Evolutionary conservation across 352 stramenopile genomes (phyloP).

Genomic region (Globisporangium abappressorium): DNA sequence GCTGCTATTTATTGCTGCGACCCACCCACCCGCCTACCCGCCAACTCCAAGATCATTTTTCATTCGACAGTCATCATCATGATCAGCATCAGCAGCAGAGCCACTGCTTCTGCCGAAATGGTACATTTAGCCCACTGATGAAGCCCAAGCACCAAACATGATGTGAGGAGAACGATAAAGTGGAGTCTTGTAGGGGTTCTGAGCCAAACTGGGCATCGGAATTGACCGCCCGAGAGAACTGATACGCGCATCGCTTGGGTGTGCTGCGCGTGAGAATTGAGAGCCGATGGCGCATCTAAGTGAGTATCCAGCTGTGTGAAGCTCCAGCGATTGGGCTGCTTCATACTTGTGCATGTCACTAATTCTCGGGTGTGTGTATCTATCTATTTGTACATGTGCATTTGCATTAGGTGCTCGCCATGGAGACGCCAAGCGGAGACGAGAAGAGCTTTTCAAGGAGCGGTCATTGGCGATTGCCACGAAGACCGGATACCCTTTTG

Average conservation of each 20-base stretch:
- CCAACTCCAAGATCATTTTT: not conserved
- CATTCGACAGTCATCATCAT: not conserved
- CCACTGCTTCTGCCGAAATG: not conserved
- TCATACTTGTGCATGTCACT: not conserved
- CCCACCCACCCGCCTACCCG: not conserved
- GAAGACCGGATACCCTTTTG: constrained; percentile 43
- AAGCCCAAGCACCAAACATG: not conserved
- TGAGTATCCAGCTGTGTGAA: not conserved
- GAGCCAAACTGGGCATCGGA: not conserved
- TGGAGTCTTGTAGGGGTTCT: not conserved
- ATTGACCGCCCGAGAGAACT: not conserved
- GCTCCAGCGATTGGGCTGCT: not conserved
- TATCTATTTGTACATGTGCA: not conserved
- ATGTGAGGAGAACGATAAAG: not conserved
- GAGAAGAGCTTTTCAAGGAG: constrained; percentile 44
- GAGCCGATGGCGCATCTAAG: constrained; percentile 6
- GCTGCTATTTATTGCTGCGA: constrained; percentile 8
- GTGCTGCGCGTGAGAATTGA: not conserved
- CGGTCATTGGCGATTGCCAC: constrained; percentile 40
- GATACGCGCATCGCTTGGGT: not conserved
- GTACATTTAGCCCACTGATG: not conserved
- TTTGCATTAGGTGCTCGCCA: constrained; percentile 47
- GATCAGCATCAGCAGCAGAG: not conserved
- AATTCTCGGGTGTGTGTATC: not conserved
- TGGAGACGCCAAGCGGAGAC: constrained; percentile 45